A percentile compares a stretch with the other conserved stretches of the same genome.
phyloP scores from a whole-genome alignment of 768 basidiomycete species.

The Chalciporus sphaerocephalus region DNA sequence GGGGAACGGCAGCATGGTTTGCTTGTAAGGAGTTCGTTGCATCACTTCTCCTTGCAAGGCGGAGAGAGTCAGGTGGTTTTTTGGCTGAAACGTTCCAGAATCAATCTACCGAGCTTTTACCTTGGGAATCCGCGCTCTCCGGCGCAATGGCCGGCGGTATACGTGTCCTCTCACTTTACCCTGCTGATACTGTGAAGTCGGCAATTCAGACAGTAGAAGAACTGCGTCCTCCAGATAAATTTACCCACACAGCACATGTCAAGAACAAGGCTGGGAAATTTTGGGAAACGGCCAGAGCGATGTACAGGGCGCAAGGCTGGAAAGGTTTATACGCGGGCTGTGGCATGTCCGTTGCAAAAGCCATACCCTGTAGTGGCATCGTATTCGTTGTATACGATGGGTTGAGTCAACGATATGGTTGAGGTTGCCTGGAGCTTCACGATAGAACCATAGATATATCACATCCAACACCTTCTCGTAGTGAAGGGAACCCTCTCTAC shows the following conservation, averaged over 20 bases:
- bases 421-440: background rate
- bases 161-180: constrained; percentile 81
- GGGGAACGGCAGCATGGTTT: constrained; percentile 87
- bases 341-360: constrained; percentile 79
- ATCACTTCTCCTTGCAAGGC: constrained; percentile 52
- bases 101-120: constrained; percentile 23
- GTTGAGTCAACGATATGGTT: constrained; percentile 46
- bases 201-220: constrained; percentile 89
- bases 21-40: constrained; percentile 75
- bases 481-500: background rate
- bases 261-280: constrained; percentile 41
- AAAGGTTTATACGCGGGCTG: constrained; percentile 82
- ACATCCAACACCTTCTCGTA: background rate
- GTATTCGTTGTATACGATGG: constrained; percentile 89
- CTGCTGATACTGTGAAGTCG: constrained; percentile 87
- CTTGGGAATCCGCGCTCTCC: constrained; percentile 74
- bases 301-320: constrained; percentile 72
- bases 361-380: constrained; percentile 81
- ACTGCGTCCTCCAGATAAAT: constrained; percentile 45
- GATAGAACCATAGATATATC: background rate
- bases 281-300: constrained; percentile 55
- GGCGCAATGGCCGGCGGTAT: constrained; percentile 77
- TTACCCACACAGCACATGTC: constrained; percentile 10
- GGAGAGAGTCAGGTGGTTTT: background rate
- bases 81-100: background rate